Evolutionary conservation across 257 asterid species (phyloP).

Genomic region (Solanum rostratum): DNA sequence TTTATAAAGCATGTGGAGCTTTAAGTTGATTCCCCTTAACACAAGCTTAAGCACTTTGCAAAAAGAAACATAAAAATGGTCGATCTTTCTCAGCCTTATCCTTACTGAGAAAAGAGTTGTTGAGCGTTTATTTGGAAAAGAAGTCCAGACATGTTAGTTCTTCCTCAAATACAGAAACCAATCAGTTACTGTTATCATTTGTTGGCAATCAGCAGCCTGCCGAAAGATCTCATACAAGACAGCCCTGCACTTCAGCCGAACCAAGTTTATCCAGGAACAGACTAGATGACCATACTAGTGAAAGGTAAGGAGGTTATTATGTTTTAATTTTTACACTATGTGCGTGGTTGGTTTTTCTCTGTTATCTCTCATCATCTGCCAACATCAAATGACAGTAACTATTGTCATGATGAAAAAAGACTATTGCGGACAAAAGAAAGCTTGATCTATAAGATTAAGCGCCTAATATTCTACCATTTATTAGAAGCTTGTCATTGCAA

Average conservation of each 20-base stretch:
- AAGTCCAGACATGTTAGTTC: conserved; percentile 36
- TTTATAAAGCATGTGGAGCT: conserved; percentile 2
- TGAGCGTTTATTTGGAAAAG: conserved; percentile 42
- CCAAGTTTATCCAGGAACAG: conserved; percentile 22
- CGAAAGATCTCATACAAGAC: conserved; percentile 22
- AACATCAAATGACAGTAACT: not conserved
- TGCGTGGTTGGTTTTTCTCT: not conserved
- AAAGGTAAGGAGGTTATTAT: conserved; percentile 35
- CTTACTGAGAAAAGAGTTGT: conserved; percentile 54
- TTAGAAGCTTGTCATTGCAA: not conserved
- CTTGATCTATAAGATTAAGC: not conserved
- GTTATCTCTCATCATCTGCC: not conserved
- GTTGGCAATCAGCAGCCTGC: conserved; percentile 42
- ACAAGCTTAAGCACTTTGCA: conserved; percentile 49
- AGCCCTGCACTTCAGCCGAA: conserved; percentile 26
- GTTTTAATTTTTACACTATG: not conserved
- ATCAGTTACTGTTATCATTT: conserved; percentile 58
- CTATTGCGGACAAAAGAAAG: not conserved
- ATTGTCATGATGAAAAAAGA: not conserved
- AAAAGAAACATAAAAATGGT: conserved; percentile 36
- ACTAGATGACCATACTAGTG: conserved; percentile 22
- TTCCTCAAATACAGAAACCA: conserved; percentile 40
- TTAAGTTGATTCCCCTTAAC: conserved; percentile 37
- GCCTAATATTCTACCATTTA: not conserved
- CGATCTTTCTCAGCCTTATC: conserved; percentile 46